Evolutionary conservation across 2,329 filamentous ascomycete species (phyloP), one percentile per base, ranked within the genome.

Genomic region (Venturiaceae sp.): DNA sequence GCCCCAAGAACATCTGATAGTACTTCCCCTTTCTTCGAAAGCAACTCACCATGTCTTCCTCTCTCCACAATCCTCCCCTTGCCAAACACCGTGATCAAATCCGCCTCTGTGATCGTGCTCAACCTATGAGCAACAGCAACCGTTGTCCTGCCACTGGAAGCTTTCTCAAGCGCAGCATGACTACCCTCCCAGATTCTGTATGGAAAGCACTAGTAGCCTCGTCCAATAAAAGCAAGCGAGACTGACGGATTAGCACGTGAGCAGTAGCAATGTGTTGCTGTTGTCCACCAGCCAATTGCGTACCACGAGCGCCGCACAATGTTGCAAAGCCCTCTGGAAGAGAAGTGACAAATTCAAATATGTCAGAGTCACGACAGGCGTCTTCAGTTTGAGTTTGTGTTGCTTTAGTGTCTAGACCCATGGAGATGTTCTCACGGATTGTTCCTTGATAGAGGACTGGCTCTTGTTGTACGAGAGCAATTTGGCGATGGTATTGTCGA

Each of bases 381-480:
- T 75, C 68, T 2, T 74, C 63, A 9, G 81, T 68, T 41, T 59
- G 14, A 23, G 84, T 33, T 8, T 58, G 28, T 6, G 57, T 36
- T n/a, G 30, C 57, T 9, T 58, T 7, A 8, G 11, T 33, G 13
- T 53, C 50, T 7, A 53, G 11, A 8, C 58, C 58, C 26, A 60
- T 8, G 5, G 58, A 11, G 37, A 60, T 41, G 32, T 60, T 72
- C 28, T 91, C 86, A 19, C 82, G 79, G 21, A 90, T 78, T 0
- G 83, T 83, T 62, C 83, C 84, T 68, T 85, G 83, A 66, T 88
- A 90, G 0, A 92, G 77, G 0, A 84, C 85, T 8, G 88, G 80
- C 67, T 92, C 87, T 69, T 92, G 88, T 3, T 86, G 83, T 0
- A 92, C 88, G 0, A 92, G 78, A 1, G 86, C 85, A 13, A 91